Evolutionary conservation across 2,329 filamentous ascomycete species (phyloP).

Genomic region (Clarireedia paspali): DNA sequence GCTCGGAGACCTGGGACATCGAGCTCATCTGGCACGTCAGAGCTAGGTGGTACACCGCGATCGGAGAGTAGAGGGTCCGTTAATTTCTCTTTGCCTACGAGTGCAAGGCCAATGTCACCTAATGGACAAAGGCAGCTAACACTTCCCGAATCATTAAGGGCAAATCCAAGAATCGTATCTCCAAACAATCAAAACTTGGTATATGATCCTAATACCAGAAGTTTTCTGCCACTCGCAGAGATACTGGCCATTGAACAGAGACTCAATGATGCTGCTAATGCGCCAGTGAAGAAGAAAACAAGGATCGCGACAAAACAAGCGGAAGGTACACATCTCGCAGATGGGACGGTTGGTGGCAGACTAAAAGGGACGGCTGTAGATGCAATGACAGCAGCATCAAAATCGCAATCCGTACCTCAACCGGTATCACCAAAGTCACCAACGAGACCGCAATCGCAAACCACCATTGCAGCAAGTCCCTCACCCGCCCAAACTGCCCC

Average conservation of each 20-base stretch:
- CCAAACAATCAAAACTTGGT: slow-evolving; percentile 41
- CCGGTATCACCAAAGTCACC: slow-evolving; percentile 3
- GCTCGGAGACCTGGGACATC: slow-evolving; percentile 21
- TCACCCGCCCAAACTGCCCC: slow-evolving; percentile 5
- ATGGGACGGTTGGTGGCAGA: slow-evolving; percentile 47
- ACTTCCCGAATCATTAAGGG: slow-evolving; percentile 24
- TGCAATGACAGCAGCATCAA: slow-evolving; percentile 12
- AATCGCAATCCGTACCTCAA: slow-evolving; percentile 8
- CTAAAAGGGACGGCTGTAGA: slow-evolving; percentile 42
- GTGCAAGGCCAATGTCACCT: slow-evolving; percentile 26
- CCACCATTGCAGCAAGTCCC: neutral
- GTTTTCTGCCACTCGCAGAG: slow-evolving; percentile 47
- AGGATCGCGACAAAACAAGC: slow-evolving; percentile 26
- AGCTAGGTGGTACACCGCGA: slow-evolving; percentile 34
- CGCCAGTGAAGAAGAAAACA: slow-evolving; percentile 35
- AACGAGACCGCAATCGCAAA: neutral
- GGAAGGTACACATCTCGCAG: slow-evolving; percentile 34
- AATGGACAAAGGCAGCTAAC: slow-evolving; percentile 26
- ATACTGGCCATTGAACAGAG: slow-evolving; percentile 37
- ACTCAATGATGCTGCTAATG: slow-evolving; percentile 28
- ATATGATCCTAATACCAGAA: slow-evolving; percentile 58
- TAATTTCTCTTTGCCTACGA: slow-evolving; percentile 48
- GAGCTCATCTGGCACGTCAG: slow-evolving; percentile 30
- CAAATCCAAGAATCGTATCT: slow-evolving; percentile 21
- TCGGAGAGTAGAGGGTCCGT: slow-evolving; percentile 36